These are phyloP conservation scores for Ananas comosus DNA, from an alignment of 176 grass and related monocot genomes.

Conservation along the genomic window DNA sequence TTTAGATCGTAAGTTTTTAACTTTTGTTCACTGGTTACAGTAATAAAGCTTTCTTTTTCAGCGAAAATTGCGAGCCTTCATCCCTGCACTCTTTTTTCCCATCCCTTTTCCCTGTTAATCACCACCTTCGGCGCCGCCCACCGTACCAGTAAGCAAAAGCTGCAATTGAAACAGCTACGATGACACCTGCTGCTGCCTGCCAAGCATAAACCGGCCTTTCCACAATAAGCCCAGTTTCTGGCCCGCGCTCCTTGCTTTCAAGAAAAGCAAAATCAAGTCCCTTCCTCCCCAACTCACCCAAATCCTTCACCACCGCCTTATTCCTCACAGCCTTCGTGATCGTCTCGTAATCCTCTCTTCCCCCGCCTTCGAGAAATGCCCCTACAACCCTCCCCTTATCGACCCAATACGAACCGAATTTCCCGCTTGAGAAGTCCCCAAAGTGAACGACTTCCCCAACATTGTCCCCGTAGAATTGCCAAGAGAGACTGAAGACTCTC, in stretches of 20 bases:
- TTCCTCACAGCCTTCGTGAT: constrained; percentile 40
- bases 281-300: constrained; percentile 44
- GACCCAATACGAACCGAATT: constrained; percentile 84
- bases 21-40: too few species aligned
- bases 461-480: constrained; percentile 97
- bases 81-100: neutral
- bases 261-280: constrained; percentile 57
- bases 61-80: constrained; percentile 7
- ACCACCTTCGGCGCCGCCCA: constrained; percentile 48
- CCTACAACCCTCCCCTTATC: constrained; percentile 43
- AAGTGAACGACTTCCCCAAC: constrained; percentile 67
- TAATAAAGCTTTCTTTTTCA: too few species aligned
- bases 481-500: constrained; percentile 78
- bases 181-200: constrained; percentile 54
- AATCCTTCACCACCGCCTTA: constrained; percentile 36
- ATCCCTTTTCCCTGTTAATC: constrained; percentile 11
- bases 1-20: too few species aligned
- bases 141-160: constrained; percentile 79
- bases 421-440: constrained; percentile 45
- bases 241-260: constrained; percentile 41
- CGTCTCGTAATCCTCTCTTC: constrained; percentile 55
- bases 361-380: constrained; percentile 84
- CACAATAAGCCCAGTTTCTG: constrained; percentile 26
- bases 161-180: constrained; percentile 40
- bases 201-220: constrained; percentile 40